These are phyloP conservation scores for Stromatinia cepivora DNA, from an alignment of 2,329 filamentous ascomycete species.

Conservation along the genomic window DNA sequence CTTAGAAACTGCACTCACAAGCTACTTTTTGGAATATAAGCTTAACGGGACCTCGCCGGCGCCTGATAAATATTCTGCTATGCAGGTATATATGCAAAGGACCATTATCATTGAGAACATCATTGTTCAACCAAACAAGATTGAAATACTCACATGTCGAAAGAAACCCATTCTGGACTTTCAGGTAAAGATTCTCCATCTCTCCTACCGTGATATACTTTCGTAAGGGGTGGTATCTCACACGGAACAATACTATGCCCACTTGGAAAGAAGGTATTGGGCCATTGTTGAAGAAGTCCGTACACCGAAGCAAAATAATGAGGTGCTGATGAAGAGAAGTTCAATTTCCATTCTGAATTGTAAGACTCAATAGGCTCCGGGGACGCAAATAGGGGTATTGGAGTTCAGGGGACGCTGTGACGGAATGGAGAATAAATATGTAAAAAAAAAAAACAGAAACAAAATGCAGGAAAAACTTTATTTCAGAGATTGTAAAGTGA, in stretches of 20 bases:
- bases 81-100: neutral
- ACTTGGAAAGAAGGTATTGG: conserved; percentile 53
- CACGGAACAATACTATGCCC: conserved; percentile 51
- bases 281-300: conserved; percentile 51
- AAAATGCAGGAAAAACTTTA: neutral
- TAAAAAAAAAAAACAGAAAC: neutral
- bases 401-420: neutral
- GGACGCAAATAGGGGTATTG: conserved; percentile 6
- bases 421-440: neutral
- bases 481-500: neutral
- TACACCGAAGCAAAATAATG: conserved; percentile 51
- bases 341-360: conserved; percentile 40
- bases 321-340: conserved; percentile 50
- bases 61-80: neutral
- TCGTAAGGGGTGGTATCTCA: conserved; percentile 48
- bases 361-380: neutral
- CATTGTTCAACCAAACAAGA: neutral
- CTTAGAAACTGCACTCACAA: neutral
- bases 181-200: conserved; percentile 45
- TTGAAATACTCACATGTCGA: conserved; percentile 45
- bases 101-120: too few species aligned
- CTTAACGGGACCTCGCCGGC: neutral
- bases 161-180: conserved; percentile 54
- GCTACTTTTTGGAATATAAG: neutral
- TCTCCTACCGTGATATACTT: conserved; percentile 51